Evolutionary conservation across 306 rosid genomes (phyloP).

Genomic region (Sicyos baderoa): DNA sequence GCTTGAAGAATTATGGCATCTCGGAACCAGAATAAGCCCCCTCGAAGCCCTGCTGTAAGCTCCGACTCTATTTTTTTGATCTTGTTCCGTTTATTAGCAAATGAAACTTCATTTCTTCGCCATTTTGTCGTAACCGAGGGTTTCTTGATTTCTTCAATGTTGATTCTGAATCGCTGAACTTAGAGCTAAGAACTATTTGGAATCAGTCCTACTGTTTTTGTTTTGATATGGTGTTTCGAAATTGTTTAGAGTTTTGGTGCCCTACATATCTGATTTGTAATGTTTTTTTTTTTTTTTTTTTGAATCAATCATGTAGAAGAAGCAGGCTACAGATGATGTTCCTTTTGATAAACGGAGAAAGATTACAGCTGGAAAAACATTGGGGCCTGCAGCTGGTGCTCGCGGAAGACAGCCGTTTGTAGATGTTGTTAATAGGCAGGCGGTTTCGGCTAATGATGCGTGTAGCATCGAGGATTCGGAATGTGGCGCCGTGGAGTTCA

Average conservation of each 20-base stretch:
- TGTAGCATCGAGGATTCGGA: slow-evolving; percentile 34
- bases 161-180: not conserved
- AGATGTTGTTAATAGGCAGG: slow-evolving; percentile 31
- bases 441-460: slow-evolving; percentile 28
- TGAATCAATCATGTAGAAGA: slow-evolving; percentile 33
- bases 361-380: slow-evolving; percentile 42
- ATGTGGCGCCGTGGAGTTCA: slow-evolving; percentile 39
- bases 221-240: not conserved
- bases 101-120: not conserved
- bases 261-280: not conserved
- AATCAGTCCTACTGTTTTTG: not conserved
- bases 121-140: not conserved
- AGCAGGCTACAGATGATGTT: slow-evolving; percentile 40
- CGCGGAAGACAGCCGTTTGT: slow-evolving; percentile 43
- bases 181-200: not conserved
- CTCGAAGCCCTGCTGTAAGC: slow-evolving; percentile 62
- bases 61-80: not conserved
- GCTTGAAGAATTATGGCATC: slow-evolving; percentile 40
- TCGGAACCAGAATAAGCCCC: slow-evolving; percentile 78
- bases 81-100: not conserved
- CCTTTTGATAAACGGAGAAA: slow-evolving; percentile 52
- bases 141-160: not conserved
- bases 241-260: not conserved
- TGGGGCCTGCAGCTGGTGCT: slow-evolving; percentile 32
- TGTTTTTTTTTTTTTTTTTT: slow-evolving; percentile 4